Base-by-base conservation (phyloP, 129 eudicot genomes). In the Pittosporum tobira region DNA sequence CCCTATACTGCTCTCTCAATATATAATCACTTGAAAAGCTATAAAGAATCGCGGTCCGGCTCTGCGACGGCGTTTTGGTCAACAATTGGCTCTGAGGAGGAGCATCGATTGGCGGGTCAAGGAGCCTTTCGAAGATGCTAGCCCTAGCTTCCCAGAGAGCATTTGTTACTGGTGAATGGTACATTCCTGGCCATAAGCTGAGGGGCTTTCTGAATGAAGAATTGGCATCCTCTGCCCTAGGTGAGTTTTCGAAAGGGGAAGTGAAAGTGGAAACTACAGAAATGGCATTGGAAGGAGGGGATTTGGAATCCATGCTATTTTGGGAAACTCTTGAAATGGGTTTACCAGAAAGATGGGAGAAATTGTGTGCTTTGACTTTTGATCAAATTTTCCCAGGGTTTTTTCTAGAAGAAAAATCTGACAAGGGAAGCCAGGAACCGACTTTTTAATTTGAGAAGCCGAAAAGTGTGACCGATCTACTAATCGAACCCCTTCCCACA, bases 151-250 rank as follows among this genome's bases (percentile, higher is more conserved):
- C 99, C 99, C 99, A 93, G 11, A 93, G 62, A 47, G 99, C 99
- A 64, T 75, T 81, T 6, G 99, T 93, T n/a, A 93, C 96, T 1
- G 99, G 99, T 0, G 99, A 93, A 77, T 93, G 96, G 55, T 93
- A 93, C 99, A 93, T 93, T 48, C 99, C 99, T 34, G 99, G 99
- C 99, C 99, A 93, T 61, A 93, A 62, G 40, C 84, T 81, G 0
- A 93, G 75, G 10, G 99, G 94, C 51, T 93, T 87, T 70, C 70
- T 79, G 29, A 65, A 62, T 8, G 77, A 42, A 4, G 68, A 31
- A 22, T 73, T 51, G 3, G 48, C 68, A 46, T 77, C 78, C 18
- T 45, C 76, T 15, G 62, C 70, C 19, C 40, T 73, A 2, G 82
- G 81, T 0, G 75, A 69, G 42, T 54, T 53, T 25, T 82, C 88